A percentile compares a stretch with the other conserved stretches of the same genome.
These are phyloP conservation scores for Marchantia polymorpha DNA, from an alignment of 225 moss, liverwort and hornwort species.

Conservation along the genomic window DNA sequence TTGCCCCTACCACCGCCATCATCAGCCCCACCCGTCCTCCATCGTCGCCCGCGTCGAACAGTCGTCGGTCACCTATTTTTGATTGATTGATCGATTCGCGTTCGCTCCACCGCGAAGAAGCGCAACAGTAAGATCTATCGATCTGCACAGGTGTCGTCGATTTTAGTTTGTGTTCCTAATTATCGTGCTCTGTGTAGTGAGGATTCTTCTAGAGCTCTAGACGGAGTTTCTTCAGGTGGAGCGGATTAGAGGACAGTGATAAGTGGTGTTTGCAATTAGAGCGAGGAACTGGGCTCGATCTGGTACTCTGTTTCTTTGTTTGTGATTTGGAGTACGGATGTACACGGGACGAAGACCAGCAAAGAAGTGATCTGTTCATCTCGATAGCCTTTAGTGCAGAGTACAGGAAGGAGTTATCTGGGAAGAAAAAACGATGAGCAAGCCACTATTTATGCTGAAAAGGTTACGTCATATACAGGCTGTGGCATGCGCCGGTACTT, in stretches of 20 bases:
- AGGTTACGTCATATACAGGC: conserved; percentile 5
- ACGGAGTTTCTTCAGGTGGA: neutral
- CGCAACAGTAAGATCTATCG: conserved; percentile 2
- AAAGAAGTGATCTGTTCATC: neutral
- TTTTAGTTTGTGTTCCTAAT: neutral
- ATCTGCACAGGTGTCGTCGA: neutral
- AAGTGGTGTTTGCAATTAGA: neutral
- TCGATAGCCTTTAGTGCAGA: neutral
- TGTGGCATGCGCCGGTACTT: conserved; percentile 17
- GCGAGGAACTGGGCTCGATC: conserved; percentile 9
- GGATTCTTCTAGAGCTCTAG: neutral
- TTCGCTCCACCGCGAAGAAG: neutral
- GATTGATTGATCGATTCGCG: neutral
- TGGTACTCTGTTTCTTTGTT: neutral
- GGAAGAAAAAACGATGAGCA: neutral
- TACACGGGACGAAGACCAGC: neutral
- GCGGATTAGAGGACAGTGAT: no score
- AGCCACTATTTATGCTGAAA: neutral
- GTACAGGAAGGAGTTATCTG: neutral
- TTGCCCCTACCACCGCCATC: no score
- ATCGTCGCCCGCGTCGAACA: no score
- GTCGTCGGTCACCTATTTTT: neutral
- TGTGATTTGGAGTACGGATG: conserved; percentile 1
- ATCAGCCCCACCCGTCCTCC: neutral
- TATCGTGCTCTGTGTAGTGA: neutral